Conservation (phyloP, 2,329 filamentous ascomycete genomes). For the Periconia sp. region DNA sequence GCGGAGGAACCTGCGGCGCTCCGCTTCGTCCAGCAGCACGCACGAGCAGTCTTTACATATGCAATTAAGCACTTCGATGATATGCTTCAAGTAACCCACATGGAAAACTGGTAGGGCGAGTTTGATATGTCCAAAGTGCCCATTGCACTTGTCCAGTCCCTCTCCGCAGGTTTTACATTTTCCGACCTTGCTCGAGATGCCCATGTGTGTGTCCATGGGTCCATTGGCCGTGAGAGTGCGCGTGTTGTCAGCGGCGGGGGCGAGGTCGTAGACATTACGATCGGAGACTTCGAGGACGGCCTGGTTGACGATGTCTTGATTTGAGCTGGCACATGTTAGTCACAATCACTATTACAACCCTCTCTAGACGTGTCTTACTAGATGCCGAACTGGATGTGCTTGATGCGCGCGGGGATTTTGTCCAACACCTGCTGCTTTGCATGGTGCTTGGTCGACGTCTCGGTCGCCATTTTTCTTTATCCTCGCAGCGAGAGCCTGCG, state of each 20-base stretch:
- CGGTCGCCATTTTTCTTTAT: too few species aligned
- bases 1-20: slow-evolving; percentile 77
- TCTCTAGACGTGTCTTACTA: slow-evolving; percentile 62
- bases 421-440: slow-evolving; percentile 90
- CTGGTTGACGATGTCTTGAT: slow-evolving; percentile 94
- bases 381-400: slow-evolving; percentile 91
- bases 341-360: slow-evolving; percentile 6
- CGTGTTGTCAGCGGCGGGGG: slow-evolving; percentile 62
- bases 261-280: slow-evolving; percentile 89
- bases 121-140: slow-evolving; percentile 93
- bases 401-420: slow-evolving; percentile 87
- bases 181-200: slow-evolving; percentile 83
- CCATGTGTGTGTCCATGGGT: slow-evolving; percentile 85
- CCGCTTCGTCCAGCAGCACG: slow-evolving; percentile 80
- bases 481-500: too few species aligned
- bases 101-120: slow-evolving; percentile 93
- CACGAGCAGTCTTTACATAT: slow-evolving; percentile 93
- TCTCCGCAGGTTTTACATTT: slow-evolving; percentile 84
- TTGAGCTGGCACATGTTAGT: slow-evolving; percentile 65
- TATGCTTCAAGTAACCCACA: slow-evolving; percentile 93
- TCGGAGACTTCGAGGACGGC: slow-evolving; percentile 95
- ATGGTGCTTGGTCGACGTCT: slow-evolving; percentile 15
- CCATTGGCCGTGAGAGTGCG: slow-evolving; percentile 80
- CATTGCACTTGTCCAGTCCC: slow-evolving; percentile 82
- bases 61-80: slow-evolving; percentile 88